Evolutionary conservation across 2,329 filamentous ascomycete species (phyloP), one percentile per base, ranked within the genome.

Genomic region (Nothopassalora personata): DNA sequence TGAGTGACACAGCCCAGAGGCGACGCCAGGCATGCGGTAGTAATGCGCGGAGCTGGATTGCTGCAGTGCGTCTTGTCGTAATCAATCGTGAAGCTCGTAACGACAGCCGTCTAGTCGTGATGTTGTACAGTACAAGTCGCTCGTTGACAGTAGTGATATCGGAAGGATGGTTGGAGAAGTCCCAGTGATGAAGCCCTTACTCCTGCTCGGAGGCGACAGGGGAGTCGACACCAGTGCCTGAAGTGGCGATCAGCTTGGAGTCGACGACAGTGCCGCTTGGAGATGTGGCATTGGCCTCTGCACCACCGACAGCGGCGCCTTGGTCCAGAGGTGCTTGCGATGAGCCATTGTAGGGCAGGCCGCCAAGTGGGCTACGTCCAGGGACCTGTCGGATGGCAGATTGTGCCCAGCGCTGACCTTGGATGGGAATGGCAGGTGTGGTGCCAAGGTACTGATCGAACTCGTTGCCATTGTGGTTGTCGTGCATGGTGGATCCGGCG

Each of bases 381-480:
- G 64, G 61, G 53, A 57, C 59, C 54, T 61, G 56, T 48, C 63
- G 61, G 45, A 66, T 62, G 43, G 60, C 62, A 30, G 71, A 71
- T 49, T 73, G 71, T 57, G 70, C 69, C 69, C 70, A 74, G 56
- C 70, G 68, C 68, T 73, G 71, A 54, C 67, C 68, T 52, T 71
- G 67, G 56, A 72, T 66, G 15, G 71, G 70, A 23, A 71, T 67
- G 46, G 65, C 60, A 39, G 70, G 59, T 13, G 64, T 63, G 49
- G 67, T 69, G 56, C 68, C 67, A 53, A 75, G 66, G 61, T 71
- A 74, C 57, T 70, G 68, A 59, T 74, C 72, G 55, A 75, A 74
- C 61, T 75, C 73, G 60, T 73, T 73, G 54, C 60, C 54, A 52
- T 64, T 62, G 34, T 64, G 58, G 34, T 50, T 63, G 54, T 64